Evolutionary conservation across 208 protist species (phyloP).

Genomic region (Trypanosoma brucei): DNA sequence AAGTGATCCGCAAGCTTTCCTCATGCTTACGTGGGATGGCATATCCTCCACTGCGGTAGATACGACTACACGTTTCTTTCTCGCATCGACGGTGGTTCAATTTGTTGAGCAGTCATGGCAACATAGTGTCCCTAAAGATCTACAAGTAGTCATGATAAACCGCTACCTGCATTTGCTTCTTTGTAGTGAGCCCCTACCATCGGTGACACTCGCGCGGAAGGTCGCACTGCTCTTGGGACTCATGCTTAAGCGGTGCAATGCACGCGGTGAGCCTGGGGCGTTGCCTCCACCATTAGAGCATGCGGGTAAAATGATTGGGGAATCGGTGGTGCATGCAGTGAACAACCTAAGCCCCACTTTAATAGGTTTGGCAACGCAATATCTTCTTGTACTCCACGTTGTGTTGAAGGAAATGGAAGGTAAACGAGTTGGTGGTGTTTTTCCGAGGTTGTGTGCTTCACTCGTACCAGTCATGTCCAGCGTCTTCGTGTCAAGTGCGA

Average conservation of each 20-base stretch:
- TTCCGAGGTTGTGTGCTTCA: conserved; percentile 35
- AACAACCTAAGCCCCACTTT: background rate
- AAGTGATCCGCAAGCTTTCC: conserved; percentile 47
- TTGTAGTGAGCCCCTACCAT: conserved; percentile 18
- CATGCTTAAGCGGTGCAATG: conserved; percentile 43
- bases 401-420: conserved; percentile 64
- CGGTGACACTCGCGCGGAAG: conserved; percentile 47
- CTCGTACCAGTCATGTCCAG: conserved; percentile 42
- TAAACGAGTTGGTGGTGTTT: conserved; percentile 43
- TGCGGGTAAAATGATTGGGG: conserved; percentile 30
- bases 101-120: conserved; percentile 77
- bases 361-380: conserved; percentile 19
- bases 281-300: conserved; percentile 38
- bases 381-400: conserved; percentile 56
- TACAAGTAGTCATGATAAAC: conserved; percentile 32
- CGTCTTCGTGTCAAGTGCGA: conserved; percentile 37
- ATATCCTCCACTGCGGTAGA: conserved; percentile 28
- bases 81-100: conserved; percentile 39
- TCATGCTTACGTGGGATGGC: conserved; percentile 45
- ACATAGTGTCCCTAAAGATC: conserved; percentile 22
- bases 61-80: conserved; percentile 59
- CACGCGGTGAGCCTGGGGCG: conserved; percentile 24
- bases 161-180: conserved; percentile 42
- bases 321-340: conserved; percentile 2
- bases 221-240: conserved; percentile 40